phyloP scores from a whole-genome alignment of 352 stramenopile species.

The Phytopythium ostracodes region DNA sequence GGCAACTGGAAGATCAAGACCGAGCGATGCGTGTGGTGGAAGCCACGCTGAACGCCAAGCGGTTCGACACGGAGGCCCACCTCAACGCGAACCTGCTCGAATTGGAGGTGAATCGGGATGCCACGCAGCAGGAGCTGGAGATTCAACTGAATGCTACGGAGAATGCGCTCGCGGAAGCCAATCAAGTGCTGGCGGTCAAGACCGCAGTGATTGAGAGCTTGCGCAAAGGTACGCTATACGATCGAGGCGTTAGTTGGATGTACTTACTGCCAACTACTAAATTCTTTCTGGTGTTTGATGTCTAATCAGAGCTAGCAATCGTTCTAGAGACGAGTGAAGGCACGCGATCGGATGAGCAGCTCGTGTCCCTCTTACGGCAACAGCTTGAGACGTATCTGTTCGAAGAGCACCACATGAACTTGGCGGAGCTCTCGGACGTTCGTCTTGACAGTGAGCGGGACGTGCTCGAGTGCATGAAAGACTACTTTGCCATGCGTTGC shows the following conservation, averaged over 20 bases:
- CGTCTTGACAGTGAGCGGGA: slow-evolving; percentile 27
- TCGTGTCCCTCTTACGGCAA: slow-evolving; percentile 35
- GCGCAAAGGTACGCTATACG: slow-evolving; percentile 30
- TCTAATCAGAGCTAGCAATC: slow-evolving; percentile 23
- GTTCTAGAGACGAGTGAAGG: slow-evolving; percentile 18
- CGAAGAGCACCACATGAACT: slow-evolving; percentile 33
- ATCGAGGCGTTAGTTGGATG: not conserved
- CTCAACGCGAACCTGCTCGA: slow-evolving; percentile 1
- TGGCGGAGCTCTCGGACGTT: slow-evolving; percentile 17
- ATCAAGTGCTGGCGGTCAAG: slow-evolving; percentile 26
- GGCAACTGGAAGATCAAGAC: slow-evolving; percentile 4
- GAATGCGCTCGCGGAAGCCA: slow-evolving; percentile 17
- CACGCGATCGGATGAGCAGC: slow-evolving; percentile 21
- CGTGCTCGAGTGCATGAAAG: slow-evolving; percentile 31
- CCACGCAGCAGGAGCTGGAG: slow-evolving; percentile 9
- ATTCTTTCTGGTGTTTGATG: not conserved
- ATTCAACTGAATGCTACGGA: slow-evolving; percentile 13
- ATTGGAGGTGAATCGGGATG: not conserved
- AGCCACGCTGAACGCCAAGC: slow-evolving; percentile 10
- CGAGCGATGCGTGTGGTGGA: slow-evolving; percentile 12
- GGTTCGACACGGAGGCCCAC: not conserved
- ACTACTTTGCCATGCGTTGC: slow-evolving; percentile 31
- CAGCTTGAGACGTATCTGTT: slow-evolving; percentile 46
- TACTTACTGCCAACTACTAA: not conserved
- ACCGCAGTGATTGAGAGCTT: slow-evolving; percentile 49